Base-by-base conservation (phyloP, 202 grass and related monocot species). In the Bolboschoenoplectus hybrid region DNA sequence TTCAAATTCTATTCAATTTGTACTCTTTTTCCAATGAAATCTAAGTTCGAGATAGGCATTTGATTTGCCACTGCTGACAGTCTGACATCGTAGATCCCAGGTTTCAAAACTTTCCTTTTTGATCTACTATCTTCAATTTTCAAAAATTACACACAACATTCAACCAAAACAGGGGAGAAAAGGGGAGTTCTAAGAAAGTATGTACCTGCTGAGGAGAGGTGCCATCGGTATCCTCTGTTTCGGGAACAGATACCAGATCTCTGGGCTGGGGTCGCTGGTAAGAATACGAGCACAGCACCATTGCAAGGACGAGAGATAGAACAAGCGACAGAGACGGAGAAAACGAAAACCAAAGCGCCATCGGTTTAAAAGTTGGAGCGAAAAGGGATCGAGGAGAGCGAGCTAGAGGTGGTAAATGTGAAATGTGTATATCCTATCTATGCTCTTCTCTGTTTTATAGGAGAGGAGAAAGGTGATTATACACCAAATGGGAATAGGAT, bases 121-220 rank as follows among this genome's bases (percentile, higher is more conserved):
- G 44, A 58, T 14, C 5, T 35, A 3, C 52, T 41, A 19, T 17
- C 13, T 43, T 32, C 2, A 44, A 40, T 32, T 81, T 70, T 61
- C 7, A 1, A 0, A 88, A 50, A 68, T 57, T 45, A 83, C 5
- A 61, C 20, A 26, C 1, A 82, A 32, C 9, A 39, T 65, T 2
- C 4, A 34, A 26, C 35, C 17, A 86, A 43, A 79, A 19, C 13
- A 32, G 34, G 14, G 39, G 5, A 51, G 6, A 61, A 55, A 46
- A 83, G 12, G 36, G 3, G 7, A 16, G 3, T 5, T 55, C 62
- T 0, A 2, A 12, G 47, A 53, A 5, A 26, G 7, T 10, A 9
- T 0, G 53, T 92, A 98, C 95, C 90, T 98, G 95, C 73, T 92
- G 89, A 14, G 95, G 93, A 50, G 93, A 89, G 56, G 65, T 38